Percentiles rank a stretch among this genome's conserved stretches.
phyloP scores from a whole-genome alignment of 345 rosid species.

The Acer yangbiense region DNA sequence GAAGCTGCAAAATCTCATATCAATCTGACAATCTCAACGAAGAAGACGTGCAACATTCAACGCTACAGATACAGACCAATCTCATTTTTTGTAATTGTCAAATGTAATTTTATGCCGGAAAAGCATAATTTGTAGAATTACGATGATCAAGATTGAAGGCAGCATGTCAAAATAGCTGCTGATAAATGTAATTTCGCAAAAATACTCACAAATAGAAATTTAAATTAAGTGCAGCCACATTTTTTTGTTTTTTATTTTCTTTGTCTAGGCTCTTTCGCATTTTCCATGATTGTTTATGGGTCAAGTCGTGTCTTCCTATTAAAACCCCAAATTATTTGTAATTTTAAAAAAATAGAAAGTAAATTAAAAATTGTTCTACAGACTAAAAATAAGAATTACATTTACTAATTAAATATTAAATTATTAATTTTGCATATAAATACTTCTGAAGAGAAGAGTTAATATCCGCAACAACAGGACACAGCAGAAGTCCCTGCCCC shows the following conservation, averaged over 20 bases:
- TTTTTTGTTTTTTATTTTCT: no score
- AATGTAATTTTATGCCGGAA: background rate
- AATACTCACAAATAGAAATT: background rate
- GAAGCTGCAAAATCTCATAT: background rate
- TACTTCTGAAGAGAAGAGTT: background rate
- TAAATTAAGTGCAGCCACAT: background rate
- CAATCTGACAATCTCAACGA: background rate
- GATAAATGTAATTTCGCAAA: background rate
- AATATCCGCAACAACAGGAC: background rate
- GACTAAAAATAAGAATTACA: no score
- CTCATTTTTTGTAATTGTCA: constrained; percentile 5
- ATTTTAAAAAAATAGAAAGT: no score
- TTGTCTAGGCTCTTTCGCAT: no score
- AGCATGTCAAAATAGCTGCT: background rate
- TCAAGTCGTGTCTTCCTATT: no score
- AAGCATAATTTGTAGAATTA: background rate
- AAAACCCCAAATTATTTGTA: no score
- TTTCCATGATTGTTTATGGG: no score
- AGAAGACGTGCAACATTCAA: background rate
- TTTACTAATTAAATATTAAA: no score
- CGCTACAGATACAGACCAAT: background rate
- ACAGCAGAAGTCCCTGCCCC: background rate
- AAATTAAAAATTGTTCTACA: no score
- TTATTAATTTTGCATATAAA: no score
- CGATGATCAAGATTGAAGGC: background rate